Evolutionary conservation across 106 monocot genomes (phyloP), one percentile per base, ranked within the genome.

Genomic region (Dactylorhiza incarnata): DNA sequence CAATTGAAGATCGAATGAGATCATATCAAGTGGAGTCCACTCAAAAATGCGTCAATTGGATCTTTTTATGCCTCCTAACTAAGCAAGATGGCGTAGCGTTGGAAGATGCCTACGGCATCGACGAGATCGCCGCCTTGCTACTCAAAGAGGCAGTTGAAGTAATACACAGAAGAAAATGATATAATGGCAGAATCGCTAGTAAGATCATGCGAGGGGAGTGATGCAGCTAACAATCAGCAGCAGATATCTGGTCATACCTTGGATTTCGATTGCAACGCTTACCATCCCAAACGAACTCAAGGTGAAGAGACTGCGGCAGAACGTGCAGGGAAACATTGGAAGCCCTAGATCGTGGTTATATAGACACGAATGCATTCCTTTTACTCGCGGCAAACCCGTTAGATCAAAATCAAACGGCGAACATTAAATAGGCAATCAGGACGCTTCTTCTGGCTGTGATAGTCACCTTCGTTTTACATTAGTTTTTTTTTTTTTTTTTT

Each of bases 31-130:
- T 66, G 12, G 66, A 66, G 9, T 43, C 24, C 66, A 9, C 66
- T 66, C 66, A 66, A 66, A 66, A 37, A 66, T 23, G 12, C 29
- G 26, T 66, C 29, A 0, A 66, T 66, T 12, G 17, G 7, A 9
- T 66, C 66, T 10, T 26, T 37, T 12, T 65, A 66, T 66, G 66
- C 66, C 66, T 37, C 37, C 9, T 26, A 66, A 66, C 66, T 66
- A 66, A 66, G 29, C 66, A 26, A 66, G 24, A 66, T 9, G 4
- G 29, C 5, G 66, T 24, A 4, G 29, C 0, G 23, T 26, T 66
- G 26, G 13, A 66, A 5, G 11, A 37, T n/a, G 24, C 29, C 14
- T 12, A 66, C 19, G 37, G 37, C 66, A 37, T 37, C 9, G 4
- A 3, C 24, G 5, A 66, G 10, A 43, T 66, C 0, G 29, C 11